Conservation (phyloP, 768 basidiomycete species). For the Trametes cinnabarina region DNA sequence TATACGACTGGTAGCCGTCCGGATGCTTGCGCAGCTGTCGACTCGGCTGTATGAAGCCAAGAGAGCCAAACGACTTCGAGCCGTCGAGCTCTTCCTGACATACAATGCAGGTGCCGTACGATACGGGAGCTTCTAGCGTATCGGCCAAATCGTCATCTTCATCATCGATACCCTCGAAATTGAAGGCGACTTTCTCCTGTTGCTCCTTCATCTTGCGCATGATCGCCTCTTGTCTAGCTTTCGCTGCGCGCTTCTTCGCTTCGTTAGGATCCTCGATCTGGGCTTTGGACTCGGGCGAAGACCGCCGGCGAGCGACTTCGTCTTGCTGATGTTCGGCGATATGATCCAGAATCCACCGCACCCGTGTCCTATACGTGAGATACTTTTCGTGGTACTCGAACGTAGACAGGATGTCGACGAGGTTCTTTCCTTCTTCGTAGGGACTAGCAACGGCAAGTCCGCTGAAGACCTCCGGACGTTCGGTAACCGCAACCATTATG, state of each 20-base stretch:
- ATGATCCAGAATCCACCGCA: constrained; percentile 71
- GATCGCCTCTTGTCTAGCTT: constrained; percentile 88
- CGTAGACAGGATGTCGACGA: constrained; percentile 70
- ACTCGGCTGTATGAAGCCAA: constrained; percentile 88
- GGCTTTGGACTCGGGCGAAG: constrained; percentile 37
- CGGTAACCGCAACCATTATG: constrained; percentile 79
- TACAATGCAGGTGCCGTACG: constrained; percentile 93
- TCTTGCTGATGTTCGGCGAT: constrained; percentile 56
- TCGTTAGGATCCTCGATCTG: constrained; percentile 54
- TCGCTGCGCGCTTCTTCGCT: constrained; percentile 80
- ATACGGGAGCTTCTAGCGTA: constrained; percentile 46
- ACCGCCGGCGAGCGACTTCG: constrained; percentile 53
- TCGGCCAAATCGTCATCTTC: constrained; percentile 63
- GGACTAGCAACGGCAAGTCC: constrained; percentile 49
- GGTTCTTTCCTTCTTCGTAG: constrained; percentile 58
- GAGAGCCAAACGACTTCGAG: constrained; percentile 73
- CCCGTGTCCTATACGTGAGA: constrained; percentile 66
- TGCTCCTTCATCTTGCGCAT: constrained; percentile 96
- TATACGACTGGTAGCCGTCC: constrained; percentile 54
- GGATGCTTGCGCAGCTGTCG: constrained; percentile 77
- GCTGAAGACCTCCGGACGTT: constrained; percentile 63
- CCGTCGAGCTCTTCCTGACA: constrained; percentile 91
- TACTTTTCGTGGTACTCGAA: constrained; percentile 79
- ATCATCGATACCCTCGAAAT: constrained; percentile 70
- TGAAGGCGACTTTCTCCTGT: constrained; percentile 81